Evolutionary conservation across 495 filamentous ascomycete species (phyloP), one percentile per base, ranked within the genome.

Genomic region (Penicillium lividum): DNA sequence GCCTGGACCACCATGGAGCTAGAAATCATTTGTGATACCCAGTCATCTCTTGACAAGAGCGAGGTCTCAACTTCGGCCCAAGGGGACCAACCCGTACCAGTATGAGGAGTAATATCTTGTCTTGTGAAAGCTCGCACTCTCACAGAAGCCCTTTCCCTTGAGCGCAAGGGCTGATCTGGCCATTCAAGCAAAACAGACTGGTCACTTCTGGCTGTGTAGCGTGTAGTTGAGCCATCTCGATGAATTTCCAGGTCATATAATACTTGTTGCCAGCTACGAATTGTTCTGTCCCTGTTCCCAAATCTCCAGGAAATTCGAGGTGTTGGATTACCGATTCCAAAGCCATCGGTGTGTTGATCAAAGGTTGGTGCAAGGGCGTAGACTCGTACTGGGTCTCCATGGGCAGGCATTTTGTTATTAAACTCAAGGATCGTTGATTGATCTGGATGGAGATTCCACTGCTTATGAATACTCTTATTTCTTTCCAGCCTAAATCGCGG

Each of bases 21-120:
- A 2, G 48, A 47, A 7, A 60, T 64, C 38, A 60, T 31, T 9
- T 52, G 25, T 5, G 53, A 49, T 10, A 46, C 30, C 61, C 61
- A 64, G 13, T 64, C 57, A 3, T 31, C 27, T 34, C 11, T 40
- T 10, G 53, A 16, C 18, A 64, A 49, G 28, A 64, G 43, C 13
- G 46, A 54, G 7, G 47, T 28, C 47, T 64, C 61, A 28, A 64
- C 29, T 28, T 57, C 16, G 9, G 61, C 43, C 61, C 61, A 64
- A 18, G 27, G 10, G 3, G 61, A 60, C 57, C 48, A 50, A 34
- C 47, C 25, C 4, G 53, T 60, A 10, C 34, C 4, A 15, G 15
- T 27, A 16, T 27, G 9, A 33, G 16, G 3, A 7, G 7, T 28
- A 45, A 22, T n/a, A 7, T 51, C 58, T 34, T 40, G 44, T 40